phyloP scores from a whole-genome alignment of 2,329 filamentous ascomycete species.

The Emericellopsis atlantica region DNA sequence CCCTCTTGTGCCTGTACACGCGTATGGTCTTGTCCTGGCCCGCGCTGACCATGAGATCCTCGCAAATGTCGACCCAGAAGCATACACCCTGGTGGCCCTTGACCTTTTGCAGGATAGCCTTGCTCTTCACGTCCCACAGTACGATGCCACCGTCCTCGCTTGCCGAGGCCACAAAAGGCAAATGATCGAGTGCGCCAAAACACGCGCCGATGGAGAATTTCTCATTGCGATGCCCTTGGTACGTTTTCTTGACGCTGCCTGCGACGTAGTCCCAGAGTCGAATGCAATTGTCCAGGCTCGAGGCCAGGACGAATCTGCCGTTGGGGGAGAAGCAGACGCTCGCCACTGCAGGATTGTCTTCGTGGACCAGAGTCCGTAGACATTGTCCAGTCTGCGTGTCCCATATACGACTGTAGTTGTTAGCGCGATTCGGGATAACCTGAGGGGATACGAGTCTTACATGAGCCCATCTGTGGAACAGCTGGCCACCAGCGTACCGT shows the following conservation, averaged over 20 bases:
- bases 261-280: conserved; percentile 92
- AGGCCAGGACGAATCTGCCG: conserved; percentile 83
- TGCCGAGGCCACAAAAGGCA: conserved; percentile 62
- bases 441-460: conserved; percentile 24
- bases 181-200: conserved; percentile 49
- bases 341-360: conserved; percentile 84
- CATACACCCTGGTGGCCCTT: conserved; percentile 41
- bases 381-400: conserved; percentile 93
- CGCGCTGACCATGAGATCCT: conserved; percentile 42
- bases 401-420: conserved; percentile 61
- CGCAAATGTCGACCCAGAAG: conserved; percentile 52
- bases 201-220: conserved; percentile 76
- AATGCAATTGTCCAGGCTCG: conserved; percentile 80
- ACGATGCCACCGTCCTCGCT: conserved; percentile 80
- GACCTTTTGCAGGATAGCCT: conserved; percentile 64
- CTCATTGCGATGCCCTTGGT: conserved; percentile 80
- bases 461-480: conserved; percentile 88
- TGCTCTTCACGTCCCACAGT: conserved; percentile 83
- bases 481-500: conserved; percentile 84
- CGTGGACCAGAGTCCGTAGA: conserved; percentile 85
- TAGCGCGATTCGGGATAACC: background rate
- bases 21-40: conserved; percentile 41
- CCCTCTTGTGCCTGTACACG: conserved; percentile 27
- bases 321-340: conserved; percentile 90
- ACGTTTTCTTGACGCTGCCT: conserved; percentile 88